Conservation (phyloP, 2,329 filamentous ascomycete genomes). For the Cercospora zeae-maydis region DNA sequence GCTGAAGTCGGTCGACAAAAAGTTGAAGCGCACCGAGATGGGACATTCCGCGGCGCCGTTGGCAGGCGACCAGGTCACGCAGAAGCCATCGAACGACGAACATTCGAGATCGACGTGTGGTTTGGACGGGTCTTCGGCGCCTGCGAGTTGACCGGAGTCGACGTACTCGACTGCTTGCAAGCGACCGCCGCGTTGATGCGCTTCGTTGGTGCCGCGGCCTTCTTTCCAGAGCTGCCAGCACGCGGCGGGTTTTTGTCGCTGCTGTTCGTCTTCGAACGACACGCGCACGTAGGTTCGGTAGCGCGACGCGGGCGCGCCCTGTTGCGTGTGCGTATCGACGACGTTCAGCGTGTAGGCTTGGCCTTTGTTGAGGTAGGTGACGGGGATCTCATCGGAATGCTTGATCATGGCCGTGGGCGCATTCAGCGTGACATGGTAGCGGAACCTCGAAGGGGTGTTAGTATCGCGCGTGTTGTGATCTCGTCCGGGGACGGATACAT, state of each 20-base stretch:
- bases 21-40: slow-evolving; percentile 93
- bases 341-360: slow-evolving; percentile 88
- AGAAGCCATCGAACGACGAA: slow-evolving; percentile 90
- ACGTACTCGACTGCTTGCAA: slow-evolving; percentile 94
- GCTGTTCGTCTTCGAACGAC: slow-evolving; percentile 94
- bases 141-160: slow-evolving; percentile 57
- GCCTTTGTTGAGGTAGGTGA: slow-evolving; percentile 98
- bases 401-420: slow-evolving; percentile 96
- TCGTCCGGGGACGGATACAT: slow-evolving; percentile 27
- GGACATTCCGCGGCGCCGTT: slow-evolving; percentile 75
- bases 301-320: slow-evolving; percentile 58
- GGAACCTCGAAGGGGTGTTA: slow-evolving; percentile 55
- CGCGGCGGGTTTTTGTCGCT: slow-evolving; percentile 73
- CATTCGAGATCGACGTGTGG: slow-evolving; percentile 50
- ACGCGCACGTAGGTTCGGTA: slow-evolving; percentile 93
- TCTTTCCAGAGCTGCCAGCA: slow-evolving; percentile 97
- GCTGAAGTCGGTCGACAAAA: slow-evolving; percentile 96
- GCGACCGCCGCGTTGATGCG: slow-evolving; percentile 87
- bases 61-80: slow-evolving; percentile 70
- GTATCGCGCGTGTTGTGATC: slow-evolving; percentile 18
- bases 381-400: slow-evolving; percentile 81
- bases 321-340: slow-evolving; percentile 66
- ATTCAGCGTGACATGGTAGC: slow-evolving; percentile 84
- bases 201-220: slow-evolving; percentile 90
- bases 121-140: slow-evolving; percentile 48